Conservation (phyloP, 2,329 filamentous ascomycete genomes). For the Clarireedia homoeocarpa region DNA sequence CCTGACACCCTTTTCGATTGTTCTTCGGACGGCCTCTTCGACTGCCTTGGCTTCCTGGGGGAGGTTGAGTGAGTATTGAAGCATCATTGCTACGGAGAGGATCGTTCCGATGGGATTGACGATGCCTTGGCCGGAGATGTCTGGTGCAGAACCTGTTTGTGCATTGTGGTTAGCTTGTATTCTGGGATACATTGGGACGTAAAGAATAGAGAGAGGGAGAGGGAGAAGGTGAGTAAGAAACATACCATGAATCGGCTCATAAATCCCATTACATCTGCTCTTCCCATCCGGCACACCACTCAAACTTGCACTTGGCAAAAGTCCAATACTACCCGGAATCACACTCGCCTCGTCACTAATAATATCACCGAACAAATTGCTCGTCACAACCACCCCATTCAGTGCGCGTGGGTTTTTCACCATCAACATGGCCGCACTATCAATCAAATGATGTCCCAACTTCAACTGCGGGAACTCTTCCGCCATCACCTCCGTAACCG, state of each 20-base stretch:
- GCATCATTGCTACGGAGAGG: constrained; percentile 89
- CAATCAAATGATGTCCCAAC: constrained; percentile 84
- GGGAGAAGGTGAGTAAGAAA: background rate
- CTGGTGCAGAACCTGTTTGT: constrained; percentile 68
- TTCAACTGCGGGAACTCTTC: constrained; percentile 84
- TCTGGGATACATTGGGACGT: background rate
- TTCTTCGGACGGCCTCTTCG: constrained; percentile 71
- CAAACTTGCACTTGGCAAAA: constrained; percentile 82
- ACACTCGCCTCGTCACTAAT: constrained; percentile 92
- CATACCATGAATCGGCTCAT: constrained; percentile 92
- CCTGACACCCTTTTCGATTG: constrained; percentile 69
- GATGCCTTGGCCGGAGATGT: constrained; percentile 85
- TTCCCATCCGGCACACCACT: constrained; percentile 81
- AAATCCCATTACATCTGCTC: constrained; percentile 83
- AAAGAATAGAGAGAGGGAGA: background rate
- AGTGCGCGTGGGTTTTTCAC: constrained; percentile 84
- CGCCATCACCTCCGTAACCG: constrained; percentile 74
- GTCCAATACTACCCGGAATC: constrained; percentile 82
- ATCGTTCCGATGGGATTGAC: constrained; percentile 91
- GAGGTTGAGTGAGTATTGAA: constrained; percentile 82
- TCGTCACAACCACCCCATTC: constrained; percentile 87
- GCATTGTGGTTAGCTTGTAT: background rate
- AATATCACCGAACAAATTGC: constrained; percentile 94
- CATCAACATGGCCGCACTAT: constrained; percentile 96
- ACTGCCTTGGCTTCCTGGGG: constrained; percentile 69